Base-by-base conservation (phyloP, 345 rosid species). In the Lepidium aucheri region DNA sequence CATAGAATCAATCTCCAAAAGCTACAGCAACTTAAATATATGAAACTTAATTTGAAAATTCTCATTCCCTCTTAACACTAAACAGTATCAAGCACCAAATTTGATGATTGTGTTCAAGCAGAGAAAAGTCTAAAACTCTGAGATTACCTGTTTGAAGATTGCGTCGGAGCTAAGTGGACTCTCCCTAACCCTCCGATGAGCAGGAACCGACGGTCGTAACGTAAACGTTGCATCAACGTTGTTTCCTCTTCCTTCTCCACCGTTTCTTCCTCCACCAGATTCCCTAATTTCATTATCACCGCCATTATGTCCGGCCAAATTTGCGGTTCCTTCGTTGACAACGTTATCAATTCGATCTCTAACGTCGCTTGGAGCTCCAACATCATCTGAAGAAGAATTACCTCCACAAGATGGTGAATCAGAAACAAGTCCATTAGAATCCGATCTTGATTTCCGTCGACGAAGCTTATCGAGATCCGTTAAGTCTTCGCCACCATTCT, bases 91-190 rank as follows among this genome's bases (percentile, higher is more conserved):
- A 24, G 5, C 18, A 49, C 36, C 57, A 17, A 50, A 6, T 24
- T 51, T 5, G 6, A 18, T 49, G 36, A 56, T 12, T 59, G 9
- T 22, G 7, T 1, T n/a, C n/a, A n/a, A n/a, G n/a, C n/a, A n/a
- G n/a, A n/a, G n/a, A n/a, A 26, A 26, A 26, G 30, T 26, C 6
- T 26, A 26, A 26, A 15, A 66, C 41, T 43, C 54, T 17, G 24
- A 55, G 53, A 14, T 17, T 57, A 86, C 97, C 88, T 91, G 97
- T 69, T 80, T 82, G 78, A 91, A 91, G 61, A 91, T 88, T 20
- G 83, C 85, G 67, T 81, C 89, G 20, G 97, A 91, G 76, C 97
- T 91, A 8, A 91, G 91, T 45, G 97, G 96, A 72, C 97, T 91
- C 82, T 91, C 97, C 35, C 72, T 86, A 36, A 72, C 77, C 20